These are phyloP conservation scores for Mucor saturninus DNA, from an alignment of 371 early-diverging fungal genomes.

Conservation along the genomic window DNA sequence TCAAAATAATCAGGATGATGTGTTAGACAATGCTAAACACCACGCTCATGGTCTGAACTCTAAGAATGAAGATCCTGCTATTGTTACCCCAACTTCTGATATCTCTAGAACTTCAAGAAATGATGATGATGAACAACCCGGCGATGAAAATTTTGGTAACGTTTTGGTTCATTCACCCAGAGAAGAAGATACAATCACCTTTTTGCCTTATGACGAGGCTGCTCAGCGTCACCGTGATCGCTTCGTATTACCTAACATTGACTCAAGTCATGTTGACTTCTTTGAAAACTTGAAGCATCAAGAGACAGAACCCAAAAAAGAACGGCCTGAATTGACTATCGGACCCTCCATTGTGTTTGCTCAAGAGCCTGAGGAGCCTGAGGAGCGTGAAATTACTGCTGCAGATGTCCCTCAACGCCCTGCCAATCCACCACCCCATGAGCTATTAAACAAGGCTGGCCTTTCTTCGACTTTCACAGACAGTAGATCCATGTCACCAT, in stretches of 20 bases:
- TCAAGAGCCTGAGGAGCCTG: conserved; percentile 22
- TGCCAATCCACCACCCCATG: conserved; percentile 35
- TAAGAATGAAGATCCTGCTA: conserved; percentile 7
- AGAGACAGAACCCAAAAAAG: neutral
- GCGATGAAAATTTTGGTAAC: conserved; percentile 12
- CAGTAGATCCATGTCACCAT: conserved; percentile 21
- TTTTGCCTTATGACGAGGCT: conserved; percentile 3
- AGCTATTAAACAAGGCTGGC: conserved; percentile 24
- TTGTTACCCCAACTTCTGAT: neutral
- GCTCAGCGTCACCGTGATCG: conserved; percentile 4
- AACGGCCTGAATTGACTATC: conserved; percentile 3
- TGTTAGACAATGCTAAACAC: neutral
- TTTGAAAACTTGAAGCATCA: neutral
- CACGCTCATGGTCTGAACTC: conserved; percentile 7
- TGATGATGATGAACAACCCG: conserved; percentile 2
- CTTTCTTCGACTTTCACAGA: conserved; percentile 15
- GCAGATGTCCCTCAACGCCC: conserved; percentile 33
- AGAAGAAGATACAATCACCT: conserved; percentile 12
- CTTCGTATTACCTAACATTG: neutral
- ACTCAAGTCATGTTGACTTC: neutral
- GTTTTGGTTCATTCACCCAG: conserved; percentile 14
- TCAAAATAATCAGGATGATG: neutral
- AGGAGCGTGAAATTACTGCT: conserved; percentile 5
- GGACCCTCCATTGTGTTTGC: conserved; percentile 19
- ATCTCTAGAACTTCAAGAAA: neutral